Percentiles rank a stretch among this genome's conserved stretches.
phyloP scores from a whole-genome alignment of 768 basidiomycete genomes.

The Podaxis sp. region DNA sequence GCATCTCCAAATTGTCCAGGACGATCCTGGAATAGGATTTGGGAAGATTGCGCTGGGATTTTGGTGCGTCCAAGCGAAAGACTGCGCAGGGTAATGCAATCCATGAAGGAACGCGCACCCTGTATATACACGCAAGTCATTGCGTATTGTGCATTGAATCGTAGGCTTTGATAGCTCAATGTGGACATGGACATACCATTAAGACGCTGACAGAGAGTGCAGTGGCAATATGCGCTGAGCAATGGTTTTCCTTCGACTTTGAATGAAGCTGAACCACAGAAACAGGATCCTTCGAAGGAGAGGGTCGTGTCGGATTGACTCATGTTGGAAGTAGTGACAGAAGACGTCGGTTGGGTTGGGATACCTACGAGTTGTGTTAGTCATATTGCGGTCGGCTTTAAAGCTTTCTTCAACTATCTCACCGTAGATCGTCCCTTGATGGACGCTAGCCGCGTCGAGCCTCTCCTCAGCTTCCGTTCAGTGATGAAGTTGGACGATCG shows the following conservation, averaged over 20 bases:
- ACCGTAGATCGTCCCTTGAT: too few species aligned
- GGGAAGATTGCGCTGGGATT: conserved; percentile 33
- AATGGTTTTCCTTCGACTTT: conserved; percentile 44
- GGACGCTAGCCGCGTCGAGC: too few species aligned
- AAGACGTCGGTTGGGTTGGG: too few species aligned
- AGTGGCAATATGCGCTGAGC: conserved; percentile 66
- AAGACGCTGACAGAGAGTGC: conserved; percentile 61
- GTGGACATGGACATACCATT: conserved; percentile 36
- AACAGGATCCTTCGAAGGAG: conserved; percentile 46
- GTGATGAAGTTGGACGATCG: too few species aligned
- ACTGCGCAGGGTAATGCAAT: conserved; percentile 47
- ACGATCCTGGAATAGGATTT: conserved; percentile 31
- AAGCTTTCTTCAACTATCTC: too few species aligned
- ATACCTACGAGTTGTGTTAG: too few species aligned
- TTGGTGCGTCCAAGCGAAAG: conserved; percentile 55
- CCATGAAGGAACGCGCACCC: conserved; percentile 63
- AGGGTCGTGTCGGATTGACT: not conserved
- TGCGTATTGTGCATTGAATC: not conserved
- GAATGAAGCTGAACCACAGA: conserved; percentile 52
- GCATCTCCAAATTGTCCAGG: conserved; percentile 61
- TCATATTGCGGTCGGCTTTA: too few species aligned
- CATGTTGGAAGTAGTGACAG: not conserved
- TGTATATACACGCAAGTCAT: conserved; percentile 19
- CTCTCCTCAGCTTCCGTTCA: too few species aligned
- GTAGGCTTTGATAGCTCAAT: not conserved